Percentiles rank a stretch among this genome's conserved stretches.
Conservation (phyloP, 352 stramenopile genomes). For the Phytophthora pini region DNA sequence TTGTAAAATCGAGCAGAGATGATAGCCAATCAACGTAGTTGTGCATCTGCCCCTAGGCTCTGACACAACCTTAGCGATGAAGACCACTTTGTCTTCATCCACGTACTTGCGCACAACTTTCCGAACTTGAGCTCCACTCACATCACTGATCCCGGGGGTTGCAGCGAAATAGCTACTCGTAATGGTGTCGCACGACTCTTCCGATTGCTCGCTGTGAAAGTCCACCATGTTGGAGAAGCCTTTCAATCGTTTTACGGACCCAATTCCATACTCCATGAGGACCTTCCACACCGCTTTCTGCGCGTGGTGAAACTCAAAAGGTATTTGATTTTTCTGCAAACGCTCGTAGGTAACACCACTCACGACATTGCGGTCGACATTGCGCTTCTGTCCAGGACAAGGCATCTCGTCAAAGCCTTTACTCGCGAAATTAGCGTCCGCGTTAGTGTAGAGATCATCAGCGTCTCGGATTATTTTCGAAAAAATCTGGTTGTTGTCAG, state of each 20-base stretch:
- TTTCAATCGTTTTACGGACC: not conserved
- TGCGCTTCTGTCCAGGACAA: conserved; percentile 24
- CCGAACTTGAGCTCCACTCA: conserved; percentile 10
- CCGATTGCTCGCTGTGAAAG: not conserved
- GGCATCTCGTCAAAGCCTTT: conserved; percentile 10
- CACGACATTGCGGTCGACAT: conserved; percentile 3
- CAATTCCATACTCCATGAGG: conserved; percentile 4
- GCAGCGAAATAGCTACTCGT: conserved; percentile 7
- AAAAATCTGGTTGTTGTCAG: conserved; percentile 15
- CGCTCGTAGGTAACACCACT: conserved; percentile 27
- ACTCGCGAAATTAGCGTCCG: conserved; percentile 11
- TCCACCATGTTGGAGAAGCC: not conserved
- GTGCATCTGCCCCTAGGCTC: conserved; percentile 1
- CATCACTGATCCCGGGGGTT: not conserved
- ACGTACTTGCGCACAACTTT: conserved; percentile 21
- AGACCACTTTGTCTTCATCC: conserved; percentile 10
- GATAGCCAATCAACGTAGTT: not conserved
- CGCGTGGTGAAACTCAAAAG: conserved; percentile 16
- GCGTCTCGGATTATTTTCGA: conserved; percentile 14
- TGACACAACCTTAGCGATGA: conserved; percentile 11
- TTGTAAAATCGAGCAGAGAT: conserved; percentile 6
- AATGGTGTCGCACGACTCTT: conserved; percentile 10
- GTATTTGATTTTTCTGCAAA: conserved; percentile 18
- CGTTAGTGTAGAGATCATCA: conserved; percentile 14
- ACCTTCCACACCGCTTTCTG: conserved; percentile 4